Evolutionary conservation across 495 filamentous ascomycete genomes (phyloP), one percentile per base, ranked within the genome.

Genomic region (Bathelium albidoporum): DNA sequence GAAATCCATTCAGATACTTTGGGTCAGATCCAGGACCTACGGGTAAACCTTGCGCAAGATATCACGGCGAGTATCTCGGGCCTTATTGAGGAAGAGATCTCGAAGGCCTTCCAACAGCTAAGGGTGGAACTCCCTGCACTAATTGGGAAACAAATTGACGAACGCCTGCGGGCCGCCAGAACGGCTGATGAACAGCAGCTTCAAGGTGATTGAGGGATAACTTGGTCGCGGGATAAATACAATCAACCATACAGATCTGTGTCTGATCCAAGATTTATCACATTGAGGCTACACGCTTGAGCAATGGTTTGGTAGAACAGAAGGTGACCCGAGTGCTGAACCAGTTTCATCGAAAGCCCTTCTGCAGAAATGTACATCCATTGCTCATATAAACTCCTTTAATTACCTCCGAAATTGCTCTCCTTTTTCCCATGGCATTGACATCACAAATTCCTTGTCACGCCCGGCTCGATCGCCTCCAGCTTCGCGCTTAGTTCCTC

Each of bases 391-490:
- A n/a, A n/a, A n/a, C n/a, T n/a, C n/a, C n/a, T n/a, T n/a, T n/a
- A n/a, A n/a, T n/a, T n/a, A n/a, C n/a, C n/a, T n/a, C n/a, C n/a
- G n/a, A n/a, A n/a, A n/a, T n/a, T n/a, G n/a, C n/a, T n/a, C n/a
- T n/a, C n/a, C n/a, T n/a, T n/a, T n/a, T n/a, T n/a, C n/a, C n/a
- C n/a, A n/a, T n/a, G n/a, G n/a, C 5, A 20, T 49, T n/a, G 18
- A 5, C 44, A 5, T 55, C 49, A 55, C 24, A 55, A 29, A 29
- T 55, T 55, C 49, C 20, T 29, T 1, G 62, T 68, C 32, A 74
- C 63, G 3, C 73, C 73, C 24, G 66, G 63, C 66, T 70, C 39
- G 32, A 76, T 73, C 22, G 26, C 55, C 59, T 76, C 70, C 18
- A 76, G 52, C 61, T 67, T 65, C 59, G 9, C 61, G 0, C 32